Percentiles rank a stretch among this genome's conserved stretches.
Evolutionary conservation across 2,329 filamentous ascomycete genomes (phyloP).

Genomic region (Ascochyta pisi): DNA sequence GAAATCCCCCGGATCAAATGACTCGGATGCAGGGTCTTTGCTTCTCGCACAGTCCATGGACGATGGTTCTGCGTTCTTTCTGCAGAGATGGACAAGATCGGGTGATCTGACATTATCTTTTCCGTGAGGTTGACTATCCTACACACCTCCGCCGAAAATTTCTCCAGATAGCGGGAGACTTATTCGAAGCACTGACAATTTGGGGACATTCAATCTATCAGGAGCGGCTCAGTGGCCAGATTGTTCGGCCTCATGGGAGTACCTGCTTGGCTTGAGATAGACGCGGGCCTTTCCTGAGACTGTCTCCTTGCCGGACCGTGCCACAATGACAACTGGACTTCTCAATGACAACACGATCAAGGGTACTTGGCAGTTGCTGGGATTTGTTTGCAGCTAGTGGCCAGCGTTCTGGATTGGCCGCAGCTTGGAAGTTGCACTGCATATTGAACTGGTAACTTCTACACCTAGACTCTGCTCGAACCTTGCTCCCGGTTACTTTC

Average conservation of each 20-base stretch:
- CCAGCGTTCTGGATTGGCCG: slow-evolving; percentile 4
- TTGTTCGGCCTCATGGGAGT: slow-evolving; percentile 4
- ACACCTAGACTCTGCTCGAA: not conserved
- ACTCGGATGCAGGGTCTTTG: slow-evolving; percentile 16
- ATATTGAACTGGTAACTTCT: slow-evolving; percentile 12
- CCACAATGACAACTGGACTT: slow-evolving; percentile 5
- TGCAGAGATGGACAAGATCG: not conserved
- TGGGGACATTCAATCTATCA: not conserved
- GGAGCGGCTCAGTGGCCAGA: not conserved
- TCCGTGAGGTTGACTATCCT: not conserved
- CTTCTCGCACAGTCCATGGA: not conserved
- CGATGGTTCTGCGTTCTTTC: not conserved
- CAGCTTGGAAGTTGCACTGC: slow-evolving; percentile 9
- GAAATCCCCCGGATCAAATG: not conserved
- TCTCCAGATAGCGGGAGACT: not conserved
- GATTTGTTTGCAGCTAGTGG: not conserved
- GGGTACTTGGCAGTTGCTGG: not conserved
- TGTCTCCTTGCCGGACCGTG: not conserved
- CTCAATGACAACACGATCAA: slow-evolving; percentile 11
- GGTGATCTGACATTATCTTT: not conserved
- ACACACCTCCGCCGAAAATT: not conserved
- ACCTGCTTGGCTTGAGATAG: slow-evolving; percentile 9
- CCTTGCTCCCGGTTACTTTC: slow-evolving; percentile 5
- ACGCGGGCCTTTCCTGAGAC: not conserved
- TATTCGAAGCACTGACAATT: not conserved